Evolutionary conservation across 495 filamentous ascomycete genomes (phyloP), one percentile per base, ranked within the genome.

Genomic region (Penicillium robsamsonii): DNA sequence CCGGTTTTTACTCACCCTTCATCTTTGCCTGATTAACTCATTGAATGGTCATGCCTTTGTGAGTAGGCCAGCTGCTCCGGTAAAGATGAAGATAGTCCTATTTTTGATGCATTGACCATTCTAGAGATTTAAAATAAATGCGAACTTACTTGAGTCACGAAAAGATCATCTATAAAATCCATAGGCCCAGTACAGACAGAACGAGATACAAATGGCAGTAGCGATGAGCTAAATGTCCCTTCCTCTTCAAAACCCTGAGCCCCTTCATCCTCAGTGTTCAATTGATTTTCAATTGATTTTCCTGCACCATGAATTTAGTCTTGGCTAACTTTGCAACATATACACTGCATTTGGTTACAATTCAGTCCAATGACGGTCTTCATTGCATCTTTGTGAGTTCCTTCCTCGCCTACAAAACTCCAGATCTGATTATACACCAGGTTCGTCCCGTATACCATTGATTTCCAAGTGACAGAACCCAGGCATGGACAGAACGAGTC

Each of bases 371-470:
- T 69, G 66, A 70, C 67, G 38, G 57, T 65, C 41, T 70, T 72
- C 44, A 61, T 73, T 41, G 70, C 67, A 9, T 71, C 70, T 15
- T 45, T 74, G 71, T 74, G 44, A 54, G 64, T 58, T 13, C 24
- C 44, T 46, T 15, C 43, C 31, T 33, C 33, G 11, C 20, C 24
- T 53, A 3, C 2, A 31, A 25, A 7, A 31, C 5, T 33, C 18
- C 40, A 48, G n/a, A 22, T 51, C 57, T 66, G 25, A 60, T 24
- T 27, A 2, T 12, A 17, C 10, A 27, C 31, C 35, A 73, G 73
- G 22, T 75, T 73, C 20, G 70, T 75, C 25, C 71, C 72, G 2
- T 74, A 74, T 54, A 76, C 70, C 18, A 70, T 76, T 50, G 68
- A 72, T 45, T 75, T 75, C 53, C 62, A 64, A 43, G 35, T 64